Evolutionary conservation across 208 protist genomes (phyloP), one percentile per base, ranked within the genome.

Genomic region (Trypanosoma platydactyli): DNA sequence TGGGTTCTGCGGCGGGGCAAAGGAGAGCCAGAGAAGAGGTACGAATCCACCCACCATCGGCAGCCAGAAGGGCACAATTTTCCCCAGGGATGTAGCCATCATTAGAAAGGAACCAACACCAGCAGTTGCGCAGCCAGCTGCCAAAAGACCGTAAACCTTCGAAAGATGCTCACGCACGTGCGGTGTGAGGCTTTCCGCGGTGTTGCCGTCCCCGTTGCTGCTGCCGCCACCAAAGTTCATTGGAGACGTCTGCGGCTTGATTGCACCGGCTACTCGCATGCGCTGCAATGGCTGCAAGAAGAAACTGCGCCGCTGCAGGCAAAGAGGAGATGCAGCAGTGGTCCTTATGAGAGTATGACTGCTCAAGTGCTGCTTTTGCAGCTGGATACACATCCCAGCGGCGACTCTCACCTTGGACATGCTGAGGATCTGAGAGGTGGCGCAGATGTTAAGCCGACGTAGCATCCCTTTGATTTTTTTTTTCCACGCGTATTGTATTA

Each of bases 41-140:
- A 93, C 83, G 61, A 96, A 91, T 29, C 84, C 86, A 13, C 71
- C 84, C 4, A 94, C 41, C 89, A 94, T 94, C 11, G 91, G 88
- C 12, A 92, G 40, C 86, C 83, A 94, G 64, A 80, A 92, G 11
- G 91, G 89, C 20, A 96, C 76, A 18, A 69, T 64, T 55, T 80
- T 79, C 13, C 70, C 79, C 25, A 96, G 74, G 18, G 91, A 76
- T 7, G 91, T 96, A 20, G 82, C 71, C 63, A 94, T 80, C 91
- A 96, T 96, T 27, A 92, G 68, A 16, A 83, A 63, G 52, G 79
- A 82, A 53, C 90, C 90, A 16, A 86, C 38, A 22, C 63, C 68
- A 0, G 64, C 61, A 15, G 53, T 71, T 4, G 29, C 67, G 30
- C 77, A 80, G 27, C 80, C 84, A 30, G 80, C 68, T 22, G 67